A percentile compares a stretch with the other conserved stretches of the same genome.
Conservation (phyloP, 2,329 filamentous ascomycete species). For the Monilinia aucupariae region DNA sequence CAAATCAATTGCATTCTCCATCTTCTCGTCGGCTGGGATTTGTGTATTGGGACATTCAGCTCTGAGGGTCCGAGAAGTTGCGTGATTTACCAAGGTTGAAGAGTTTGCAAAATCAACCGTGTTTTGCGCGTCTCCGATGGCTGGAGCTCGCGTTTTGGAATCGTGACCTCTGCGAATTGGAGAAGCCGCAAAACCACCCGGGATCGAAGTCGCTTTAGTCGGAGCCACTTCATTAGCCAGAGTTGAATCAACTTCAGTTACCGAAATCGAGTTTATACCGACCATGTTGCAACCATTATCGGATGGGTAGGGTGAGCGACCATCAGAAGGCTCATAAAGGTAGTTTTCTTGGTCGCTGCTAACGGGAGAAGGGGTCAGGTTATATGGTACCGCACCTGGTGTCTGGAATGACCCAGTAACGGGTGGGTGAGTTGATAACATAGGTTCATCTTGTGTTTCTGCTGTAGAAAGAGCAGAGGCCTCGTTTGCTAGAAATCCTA, state of each 20-base stretch:
- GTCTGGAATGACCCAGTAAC: background rate
- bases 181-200: background rate
- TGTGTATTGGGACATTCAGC: background rate
- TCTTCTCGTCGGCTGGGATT: background rate
- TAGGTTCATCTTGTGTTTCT: background rate
- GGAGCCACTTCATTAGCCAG: background rate
- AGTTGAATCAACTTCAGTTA: background rate
- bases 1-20: background rate
- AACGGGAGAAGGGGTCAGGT: background rate
- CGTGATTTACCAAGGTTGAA: too few relatives aligned
- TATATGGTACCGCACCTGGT: slow-evolving; percentile 5
- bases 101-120: background rate
- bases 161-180: background rate
- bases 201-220: background rate
- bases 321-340: background rate
- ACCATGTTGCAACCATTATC: background rate
- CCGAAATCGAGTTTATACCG: background rate
- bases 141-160: background rate
- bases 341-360: background rate
- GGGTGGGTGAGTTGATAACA: background rate
- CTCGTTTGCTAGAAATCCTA: background rate
- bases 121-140: background rate
- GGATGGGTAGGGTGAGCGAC: background rate
- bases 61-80: background rate
- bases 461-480: too few relatives aligned